These are phyloP conservation scores for Globomyces pollinis-pini DNA, from an alignment of 192 early-diverging fungal species.

Conservation along the genomic window DNA sequence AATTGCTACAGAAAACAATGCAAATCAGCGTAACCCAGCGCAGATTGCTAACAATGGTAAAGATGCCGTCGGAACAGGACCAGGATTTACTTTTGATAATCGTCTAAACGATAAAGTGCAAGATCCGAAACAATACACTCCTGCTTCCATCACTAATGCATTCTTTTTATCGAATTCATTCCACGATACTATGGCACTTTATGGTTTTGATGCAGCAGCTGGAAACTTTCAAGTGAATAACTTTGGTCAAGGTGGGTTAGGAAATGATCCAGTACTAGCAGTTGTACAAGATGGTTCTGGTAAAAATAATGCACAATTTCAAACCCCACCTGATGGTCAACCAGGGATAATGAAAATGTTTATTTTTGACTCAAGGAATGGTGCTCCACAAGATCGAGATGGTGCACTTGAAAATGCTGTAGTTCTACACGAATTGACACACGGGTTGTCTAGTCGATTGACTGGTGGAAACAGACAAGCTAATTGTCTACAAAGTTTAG, in stretches of 20 bases:
- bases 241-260: constrained; percentile 14
- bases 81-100: constrained; percentile 33
- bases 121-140: constrained; percentile 21
- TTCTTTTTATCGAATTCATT: constrained; percentile 52
- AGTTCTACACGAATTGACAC: constrained; percentile 53
- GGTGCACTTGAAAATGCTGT: constrained; percentile 40
- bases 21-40: neutral
- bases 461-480: constrained; percentile 50
- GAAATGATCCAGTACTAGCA: constrained; percentile 47
- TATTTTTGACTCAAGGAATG: constrained; percentile 34
- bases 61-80: neutral
- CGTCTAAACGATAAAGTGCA: constrained; percentile 7
- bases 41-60: constrained; percentile 12
- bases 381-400: constrained; percentile 33
- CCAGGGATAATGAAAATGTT: constrained; percentile 46
- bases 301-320: constrained; percentile 52
- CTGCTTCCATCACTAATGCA: constrained; percentile 43
- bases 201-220: constrained; percentile 33
- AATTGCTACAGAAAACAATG: constrained; percentile 22
- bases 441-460: constrained; percentile 50
- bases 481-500: constrained; percentile 41
- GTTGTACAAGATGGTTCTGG: constrained; percentile 44
- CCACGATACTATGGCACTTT: constrained; percentile 61
- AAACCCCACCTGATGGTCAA: constrained; percentile 49
- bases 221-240: constrained; percentile 68